Base-by-base conservation (phyloP, 805 yeast species). In the Yamadazyma paraphyllophila region DNA sequence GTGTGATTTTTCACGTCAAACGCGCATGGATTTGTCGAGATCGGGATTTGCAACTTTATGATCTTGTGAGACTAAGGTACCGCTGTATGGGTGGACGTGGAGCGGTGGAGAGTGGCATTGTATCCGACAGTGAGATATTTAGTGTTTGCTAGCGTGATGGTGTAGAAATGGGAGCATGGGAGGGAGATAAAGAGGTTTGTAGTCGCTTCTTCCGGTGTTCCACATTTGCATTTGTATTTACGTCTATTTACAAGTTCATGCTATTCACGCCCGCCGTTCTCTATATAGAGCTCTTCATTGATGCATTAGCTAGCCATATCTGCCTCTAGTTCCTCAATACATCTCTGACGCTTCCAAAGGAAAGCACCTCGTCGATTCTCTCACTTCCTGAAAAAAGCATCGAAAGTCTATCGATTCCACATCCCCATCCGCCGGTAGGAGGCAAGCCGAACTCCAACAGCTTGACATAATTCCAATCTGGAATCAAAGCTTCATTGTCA, bases 371-470 rank as follows among this genome's bases (percentile, higher is more conserved):
- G 43, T 85, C 92, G 13, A 94, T 90, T 25, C 96, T 70, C 15
- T 68, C 68, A 34, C 76, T 65, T 0, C 79, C 83, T 3, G 85
- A 76, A 27, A 92, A 66, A 14, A 88, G 63, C 97, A 92, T 89
- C 43, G 83, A 82, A 31, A 94, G 63, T 44, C 99, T 66, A 59
- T 94, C 99, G 15, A 94, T 75, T 0, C 99, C 99, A 48, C 96
- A 69, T 0, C 99, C 99, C 88, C 97, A 88, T 0, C 99, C 99
- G 2, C 96, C 98, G 2, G 97, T 92, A 1, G 99, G 99, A 2
- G 98, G 97, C 68, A 94, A 77, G 1, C 96, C 98, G 76, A 84
- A 88, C 59, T 88, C 92, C 91, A 94, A 82, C 12, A 83, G 78
- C 36, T 78, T 74, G 1, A 90, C 79, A 60, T 81, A 94, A 39